phyloP scores from a whole-genome alignment of 2,329 filamentous ascomycete genomes.

The Cordyceps cicadae region DNA sequence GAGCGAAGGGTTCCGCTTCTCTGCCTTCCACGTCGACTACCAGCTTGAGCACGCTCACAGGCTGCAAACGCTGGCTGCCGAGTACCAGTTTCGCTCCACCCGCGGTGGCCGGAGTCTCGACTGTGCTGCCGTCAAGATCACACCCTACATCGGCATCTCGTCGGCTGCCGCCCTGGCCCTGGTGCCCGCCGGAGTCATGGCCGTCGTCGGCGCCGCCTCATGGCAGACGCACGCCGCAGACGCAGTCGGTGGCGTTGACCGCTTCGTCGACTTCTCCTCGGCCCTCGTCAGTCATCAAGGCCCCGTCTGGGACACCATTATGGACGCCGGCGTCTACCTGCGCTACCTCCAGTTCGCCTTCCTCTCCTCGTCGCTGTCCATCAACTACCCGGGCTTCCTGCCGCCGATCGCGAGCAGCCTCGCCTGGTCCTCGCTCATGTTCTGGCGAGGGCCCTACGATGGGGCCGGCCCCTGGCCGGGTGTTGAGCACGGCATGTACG shows the following conservation, averaged over 20 bases:
- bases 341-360: slow-evolving; percentile 9
- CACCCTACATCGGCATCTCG: slow-evolving; percentile 1
- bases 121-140: slow-evolving; percentile 4
- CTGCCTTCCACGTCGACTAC: neutral
- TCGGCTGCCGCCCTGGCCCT: neutral
- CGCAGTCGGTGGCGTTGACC: neutral
- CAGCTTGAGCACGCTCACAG: neutral
- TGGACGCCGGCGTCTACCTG: slow-evolving; percentile 3
- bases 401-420: neutral
- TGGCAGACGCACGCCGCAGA: neutral
- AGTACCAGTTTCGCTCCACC: neutral
- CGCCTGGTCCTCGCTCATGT: slow-evolving; percentile 10
- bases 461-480: neutral
- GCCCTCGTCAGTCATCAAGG: slow-evolving; percentile 1
- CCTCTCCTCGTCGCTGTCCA: slow-evolving; percentile 1
- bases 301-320: slow-evolving; percentile 5
- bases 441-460: slow-evolving; percentile 10
- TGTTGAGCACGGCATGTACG: slow-evolving; percentile 2
- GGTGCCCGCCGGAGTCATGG: neutral
- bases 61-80: slow-evolving; percentile 3
- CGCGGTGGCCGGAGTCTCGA: neutral
- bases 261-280: neutral
- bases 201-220: neutral
- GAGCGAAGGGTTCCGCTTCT: neutral
- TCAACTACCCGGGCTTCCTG: slow-evolving; percentile 9